A percentile compares a stretch with the other conserved stretches of the same genome.
phyloP scores from a whole-genome alignment of 2,329 filamentous ascomycete genomes.

The Dichotomopilus funicola region DNA sequence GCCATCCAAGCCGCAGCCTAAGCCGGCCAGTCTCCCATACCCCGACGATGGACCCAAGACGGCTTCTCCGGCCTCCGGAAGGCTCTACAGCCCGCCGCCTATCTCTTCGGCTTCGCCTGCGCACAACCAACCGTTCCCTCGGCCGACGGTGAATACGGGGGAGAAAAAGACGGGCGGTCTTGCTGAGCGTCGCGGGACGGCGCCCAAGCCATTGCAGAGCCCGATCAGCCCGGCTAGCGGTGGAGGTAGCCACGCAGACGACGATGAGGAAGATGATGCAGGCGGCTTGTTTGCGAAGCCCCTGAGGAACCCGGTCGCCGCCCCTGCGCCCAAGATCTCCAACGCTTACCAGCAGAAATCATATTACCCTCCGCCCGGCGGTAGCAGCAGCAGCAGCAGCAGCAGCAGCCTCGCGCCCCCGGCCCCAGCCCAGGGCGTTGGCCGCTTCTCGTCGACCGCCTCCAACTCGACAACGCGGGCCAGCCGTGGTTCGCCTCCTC shows the following conservation, averaged over 20 bases:
- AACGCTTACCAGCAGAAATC: conserved; percentile 48
- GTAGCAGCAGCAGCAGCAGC: conserved; percentile 16
- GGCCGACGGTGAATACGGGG: conserved; percentile 48
- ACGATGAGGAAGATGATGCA: conserved; percentile 56
- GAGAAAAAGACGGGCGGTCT: conserved; percentile 56
- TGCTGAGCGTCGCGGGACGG: conserved; percentile 76
- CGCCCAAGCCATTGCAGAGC: conserved; percentile 74
- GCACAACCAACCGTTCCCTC: conserved; percentile 46
- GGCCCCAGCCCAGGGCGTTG: conserved; percentile 38
- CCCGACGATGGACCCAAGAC: conserved; percentile 34
- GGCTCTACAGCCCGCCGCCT: conserved; percentile 31
- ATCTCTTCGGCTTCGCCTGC: conserved; percentile 31
- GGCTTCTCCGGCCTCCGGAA: conserved; percentile 23
- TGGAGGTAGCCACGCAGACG: no score
- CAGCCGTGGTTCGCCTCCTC: conserved; percentile 85
- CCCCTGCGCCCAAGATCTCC: conserved; percentile 32
- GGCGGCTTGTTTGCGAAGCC: conserved; percentile 74
- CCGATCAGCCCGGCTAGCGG: conserved; percentile 57
- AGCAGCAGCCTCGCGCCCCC: no score
- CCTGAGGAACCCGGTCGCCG: conserved; percentile 36
- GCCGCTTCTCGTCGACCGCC: conserved; percentile 69
- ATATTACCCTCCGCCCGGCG: conserved; percentile 54
- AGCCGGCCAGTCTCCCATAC: conserved; percentile 34
- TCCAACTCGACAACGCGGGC: conserved; percentile 91
- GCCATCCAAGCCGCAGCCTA: conserved; percentile 4